These are phyloP conservation scores for Mycena rebaudengoi DNA, from an alignment of 768 basidiomycete species.

Conservation along the genomic window DNA sequence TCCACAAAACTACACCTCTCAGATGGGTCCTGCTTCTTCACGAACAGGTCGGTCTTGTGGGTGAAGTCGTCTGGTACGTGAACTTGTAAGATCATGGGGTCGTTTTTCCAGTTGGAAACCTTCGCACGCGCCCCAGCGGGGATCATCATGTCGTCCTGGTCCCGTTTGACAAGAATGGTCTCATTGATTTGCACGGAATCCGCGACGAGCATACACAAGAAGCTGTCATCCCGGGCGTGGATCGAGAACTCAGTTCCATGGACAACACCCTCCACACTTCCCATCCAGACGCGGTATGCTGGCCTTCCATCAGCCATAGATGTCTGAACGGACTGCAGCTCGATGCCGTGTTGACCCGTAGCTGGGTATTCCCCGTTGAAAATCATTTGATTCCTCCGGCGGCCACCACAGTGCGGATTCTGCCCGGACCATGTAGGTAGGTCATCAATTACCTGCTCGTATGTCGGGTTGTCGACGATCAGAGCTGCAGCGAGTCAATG, in stretches of 20 bases:
- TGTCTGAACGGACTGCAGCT: neutral
- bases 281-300: neutral
- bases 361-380: neutral
- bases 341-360: neutral
- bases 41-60: no score
- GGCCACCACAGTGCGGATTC: slow-evolving; percentile 5
- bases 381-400: neutral
- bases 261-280: slow-evolving; percentile 7
- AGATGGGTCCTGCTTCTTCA: no score
- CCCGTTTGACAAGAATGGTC: no score
- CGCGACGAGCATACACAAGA: slow-evolving; percentile 4
- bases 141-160: no score
- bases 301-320: neutral
- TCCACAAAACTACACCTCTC: no score
- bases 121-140: no score
- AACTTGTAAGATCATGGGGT: no score
- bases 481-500: neutral
- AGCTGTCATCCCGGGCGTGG: neutral
- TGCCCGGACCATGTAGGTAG: neutral
- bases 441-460: neutral
- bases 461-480: neutral
- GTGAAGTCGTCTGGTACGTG: no score
- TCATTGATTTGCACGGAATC: neutral
- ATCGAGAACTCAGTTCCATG: slow-evolving; percentile 3
- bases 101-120: no score